These are phyloP conservation scores for Boletus subcaerulescens DNA, from an alignment of 768 basidiomycete genomes.

Conservation along the genomic window DNA sequence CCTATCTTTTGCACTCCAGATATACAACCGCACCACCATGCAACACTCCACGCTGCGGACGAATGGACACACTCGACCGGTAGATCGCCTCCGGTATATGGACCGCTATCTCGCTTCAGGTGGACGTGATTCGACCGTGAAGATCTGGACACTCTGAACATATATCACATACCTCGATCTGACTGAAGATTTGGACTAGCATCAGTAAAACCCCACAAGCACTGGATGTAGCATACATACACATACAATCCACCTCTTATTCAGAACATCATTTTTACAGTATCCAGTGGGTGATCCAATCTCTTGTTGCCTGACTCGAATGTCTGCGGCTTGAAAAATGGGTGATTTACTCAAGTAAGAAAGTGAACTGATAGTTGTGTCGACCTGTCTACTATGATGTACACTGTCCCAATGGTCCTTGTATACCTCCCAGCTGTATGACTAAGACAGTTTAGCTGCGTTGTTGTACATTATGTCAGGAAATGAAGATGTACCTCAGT, in stretches of 20 bases:
- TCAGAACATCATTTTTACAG: neutral
- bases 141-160: constrained; percentile 87
- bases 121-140: constrained; percentile 79
- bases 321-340: too few relatives aligned
- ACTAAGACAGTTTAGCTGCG: too few relatives aligned
- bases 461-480: too few relatives aligned
- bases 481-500: too few relatives aligned
- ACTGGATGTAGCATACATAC: constrained; percentile 27
- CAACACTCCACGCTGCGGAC: constrained; percentile 80
- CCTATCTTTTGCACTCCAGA: constrained; percentile 39
- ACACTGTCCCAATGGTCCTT: too few relatives aligned
- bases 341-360: too few relatives aligned
- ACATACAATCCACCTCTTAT: constrained; percentile 10
- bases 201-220: constrained; percentile 18
- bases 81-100: constrained; percentile 89
- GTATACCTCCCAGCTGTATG: too few relatives aligned
- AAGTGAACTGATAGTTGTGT: too few relatives aligned
- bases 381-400: too few relatives aligned
- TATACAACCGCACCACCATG: constrained; percentile 93
- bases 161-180: constrained; percentile 14
- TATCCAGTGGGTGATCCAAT: neutral
- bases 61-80: constrained; percentile 92
- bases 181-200: constrained; percentile 14
- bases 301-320: too few relatives aligned
- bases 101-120: constrained; percentile 93